Conservation (phyloP, 148 eudicot genomes). For the Camellia japonica region DNA sequence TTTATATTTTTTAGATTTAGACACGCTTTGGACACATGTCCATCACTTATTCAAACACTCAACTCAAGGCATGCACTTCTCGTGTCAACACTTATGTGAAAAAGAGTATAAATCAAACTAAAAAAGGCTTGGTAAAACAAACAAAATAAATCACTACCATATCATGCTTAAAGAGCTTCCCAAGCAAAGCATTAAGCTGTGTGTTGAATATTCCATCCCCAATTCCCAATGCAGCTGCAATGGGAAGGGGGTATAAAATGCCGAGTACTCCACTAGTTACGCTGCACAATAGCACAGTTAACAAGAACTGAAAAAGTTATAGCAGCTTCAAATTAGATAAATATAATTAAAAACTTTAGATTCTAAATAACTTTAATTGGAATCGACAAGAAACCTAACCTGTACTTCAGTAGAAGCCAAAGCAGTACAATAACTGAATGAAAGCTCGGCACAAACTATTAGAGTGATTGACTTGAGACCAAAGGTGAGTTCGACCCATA, state of each 20-base stretch:
- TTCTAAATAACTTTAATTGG: neutral
- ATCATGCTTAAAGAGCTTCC: slow-evolving; percentile 84
- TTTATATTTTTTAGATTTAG: too few species aligned
- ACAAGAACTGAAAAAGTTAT: neutral
- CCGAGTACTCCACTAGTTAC: slow-evolving; percentile 56
- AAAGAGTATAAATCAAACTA: too few species aligned
- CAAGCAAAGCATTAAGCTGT: slow-evolving; percentile 86
- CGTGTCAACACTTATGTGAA: too few species aligned
- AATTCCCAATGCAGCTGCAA: slow-evolving; percentile 73
- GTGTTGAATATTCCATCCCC: slow-evolving; percentile 93
- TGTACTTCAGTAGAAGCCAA: slow-evolving; percentile 69
- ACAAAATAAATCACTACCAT: slow-evolving; percentile 43
- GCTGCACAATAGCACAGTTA: slow-evolving; percentile 29
- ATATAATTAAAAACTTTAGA: neutral
- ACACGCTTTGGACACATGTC: too few species aligned
- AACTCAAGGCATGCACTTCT: too few species aligned
- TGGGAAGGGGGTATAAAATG: slow-evolving; percentile 55
- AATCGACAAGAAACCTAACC: slow-evolving; percentile 37
- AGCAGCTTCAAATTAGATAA: neutral
- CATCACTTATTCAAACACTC: too few species aligned
- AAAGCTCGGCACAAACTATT: slow-evolving; percentile 62
- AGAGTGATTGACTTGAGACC: slow-evolving; percentile 71
- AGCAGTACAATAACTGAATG: slow-evolving; percentile 64
- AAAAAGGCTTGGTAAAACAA: neutral
- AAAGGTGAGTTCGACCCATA: slow-evolving; percentile 78